Evolutionary conservation across 768 basidiomycete genomes (phyloP).

Genomic region (Chiua virens): DNA sequence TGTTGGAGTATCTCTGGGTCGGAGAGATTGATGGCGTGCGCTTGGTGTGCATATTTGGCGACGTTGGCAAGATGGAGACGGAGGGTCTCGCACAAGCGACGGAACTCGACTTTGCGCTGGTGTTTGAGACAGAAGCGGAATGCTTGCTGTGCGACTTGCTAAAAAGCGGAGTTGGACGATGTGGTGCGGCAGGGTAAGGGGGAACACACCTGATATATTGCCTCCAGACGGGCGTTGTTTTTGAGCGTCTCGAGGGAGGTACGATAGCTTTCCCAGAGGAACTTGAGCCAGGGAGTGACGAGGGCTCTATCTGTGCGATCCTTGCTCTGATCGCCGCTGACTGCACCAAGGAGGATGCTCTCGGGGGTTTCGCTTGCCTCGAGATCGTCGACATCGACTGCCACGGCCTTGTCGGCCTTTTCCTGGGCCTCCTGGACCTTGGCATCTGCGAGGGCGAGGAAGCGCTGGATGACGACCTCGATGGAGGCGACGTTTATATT

Average conservation of each 20-base stretch:
- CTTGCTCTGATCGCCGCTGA: conserved; percentile 87
- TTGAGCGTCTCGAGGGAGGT: conserved; percentile 94
- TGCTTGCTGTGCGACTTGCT: conserved; percentile 96
- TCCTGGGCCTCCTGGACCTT: conserved; percentile 87
- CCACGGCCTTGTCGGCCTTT: conserved; percentile 74
- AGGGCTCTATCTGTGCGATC: conserved; percentile 93
- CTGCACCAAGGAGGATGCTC: conserved; percentile 86
- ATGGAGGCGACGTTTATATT: conserved; percentile 89
- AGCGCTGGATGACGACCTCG: conserved; percentile 85
- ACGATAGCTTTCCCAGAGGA: conserved; percentile 98
- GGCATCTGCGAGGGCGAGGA: conserved; percentile 76
- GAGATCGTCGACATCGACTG: conserved; percentile 88
- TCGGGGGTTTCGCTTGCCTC: conserved; percentile 96
- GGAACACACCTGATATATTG: conserved; percentile 82
- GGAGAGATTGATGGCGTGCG: conserved; percentile 92
- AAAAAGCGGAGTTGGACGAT: neutral
- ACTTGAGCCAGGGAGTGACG: conserved; percentile 97
- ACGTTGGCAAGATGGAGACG: conserved; percentile 93
- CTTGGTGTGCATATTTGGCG: conserved; percentile 92
- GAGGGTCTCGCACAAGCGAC: conserved; percentile 93
- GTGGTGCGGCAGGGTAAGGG: neutral
- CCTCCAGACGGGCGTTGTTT: conserved; percentile 90
- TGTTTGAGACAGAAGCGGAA: conserved; percentile 96
- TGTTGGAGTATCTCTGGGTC: conserved; percentile 94
- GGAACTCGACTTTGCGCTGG: conserved; percentile 94